Conservation (phyloP, 1,284 basidiomycete genomes). For the Ceratobasidium sp. region DNA sequence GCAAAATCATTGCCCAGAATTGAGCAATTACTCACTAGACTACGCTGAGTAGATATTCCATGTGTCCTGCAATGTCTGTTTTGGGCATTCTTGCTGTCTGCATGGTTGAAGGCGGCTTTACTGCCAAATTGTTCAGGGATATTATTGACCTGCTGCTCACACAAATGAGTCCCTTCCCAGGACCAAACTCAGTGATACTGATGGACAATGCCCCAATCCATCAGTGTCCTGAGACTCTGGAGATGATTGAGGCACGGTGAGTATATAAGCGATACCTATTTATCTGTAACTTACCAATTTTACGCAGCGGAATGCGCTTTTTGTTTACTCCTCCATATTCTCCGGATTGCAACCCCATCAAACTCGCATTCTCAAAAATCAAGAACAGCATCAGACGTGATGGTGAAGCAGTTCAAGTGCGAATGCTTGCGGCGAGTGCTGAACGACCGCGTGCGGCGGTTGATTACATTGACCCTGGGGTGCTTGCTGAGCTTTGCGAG, state of each 20-base stretch:
- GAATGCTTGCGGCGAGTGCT: slow-evolving; percentile 8
- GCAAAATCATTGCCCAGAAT: neutral
- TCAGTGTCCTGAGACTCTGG: slow-evolving; percentile 31
- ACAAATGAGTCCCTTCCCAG: slow-evolving; percentile 50
- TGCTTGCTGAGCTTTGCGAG: slow-evolving; percentile 1
- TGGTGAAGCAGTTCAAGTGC: slow-evolving; percentile 35
- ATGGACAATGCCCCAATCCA: slow-evolving; percentile 51
- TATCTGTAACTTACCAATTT: neutral
- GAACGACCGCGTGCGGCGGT: neutral
- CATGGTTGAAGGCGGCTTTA: slow-evolving; percentile 46
- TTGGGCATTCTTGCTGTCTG: slow-evolving; percentile 47
- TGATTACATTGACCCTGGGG: slow-evolving; percentile 12
- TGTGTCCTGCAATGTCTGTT: slow-evolving; percentile 48
- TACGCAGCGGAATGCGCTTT: slow-evolving; percentile 48
- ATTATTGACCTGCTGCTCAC: slow-evolving; percentile 48
- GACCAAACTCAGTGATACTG: slow-evolving; percentile 49
- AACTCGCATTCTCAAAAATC: slow-evolving; percentile 55
- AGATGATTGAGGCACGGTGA: slow-evolving; percentile 42
- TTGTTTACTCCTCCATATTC: slow-evolving; percentile 58
- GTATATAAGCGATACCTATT: slow-evolving; percentile 3
- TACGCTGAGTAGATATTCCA: slow-evolving; percentile 48
- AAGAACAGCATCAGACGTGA: slow-evolving; percentile 51
- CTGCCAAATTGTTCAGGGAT: slow-evolving; percentile 25
- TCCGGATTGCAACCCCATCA: slow-evolving; percentile 57
- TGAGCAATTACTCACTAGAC: too few species aligned